These are phyloP conservation scores for Phalaenopsis aphrodite DNA, from an alignment of 106 monocot genomes.

Conservation along the genomic window DNA sequence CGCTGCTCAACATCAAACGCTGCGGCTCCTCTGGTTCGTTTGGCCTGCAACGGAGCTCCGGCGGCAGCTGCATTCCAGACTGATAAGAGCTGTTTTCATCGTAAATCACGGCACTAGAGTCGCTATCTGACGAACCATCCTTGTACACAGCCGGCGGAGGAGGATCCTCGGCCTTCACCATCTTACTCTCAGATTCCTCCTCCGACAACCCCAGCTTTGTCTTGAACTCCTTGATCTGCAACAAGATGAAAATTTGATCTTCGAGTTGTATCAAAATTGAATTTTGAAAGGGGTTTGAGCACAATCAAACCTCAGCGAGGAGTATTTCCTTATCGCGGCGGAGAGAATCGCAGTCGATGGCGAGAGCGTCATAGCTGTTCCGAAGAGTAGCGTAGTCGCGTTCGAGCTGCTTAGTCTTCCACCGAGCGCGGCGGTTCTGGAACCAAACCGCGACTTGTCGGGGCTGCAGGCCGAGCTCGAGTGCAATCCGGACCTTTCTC, in stretches of 20 bases:
- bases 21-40: slow-evolving; percentile 4
- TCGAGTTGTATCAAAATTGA: not conserved
- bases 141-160: slow-evolving; percentile 9
- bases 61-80: no score
- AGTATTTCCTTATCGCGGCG: slow-evolving; percentile 45
- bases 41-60: not conserved
- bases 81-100: slow-evolving; percentile 24
- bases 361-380: slow-evolving; percentile 32
- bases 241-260: not conserved
- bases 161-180: not conserved
- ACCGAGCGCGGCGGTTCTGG: slow-evolving; percentile 84
- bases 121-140: slow-evolving; percentile 53
- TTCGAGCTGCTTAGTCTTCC: slow-evolving; percentile 81
- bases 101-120: slow-evolving; percentile 39
- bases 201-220: slow-evolving; percentile 13
- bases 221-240: slow-evolving; percentile 37
- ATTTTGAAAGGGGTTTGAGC: not conserved
- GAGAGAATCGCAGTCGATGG: slow-evolving; percentile 36
- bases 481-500: slow-evolving; percentile 50
- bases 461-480: slow-evolving; percentile 66
- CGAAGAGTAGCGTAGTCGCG: slow-evolving; percentile 49
- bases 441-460: slow-evolving; percentile 83
- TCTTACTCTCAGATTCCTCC: slow-evolving; percentile 13
- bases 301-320: slow-evolving; percentile 28
- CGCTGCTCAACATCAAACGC: not conserved